Evolutionary conservation across 176 grass and related monocot species (phyloP), one percentile per base, ranked within the genome.

Genomic region (Carex cristatella): DNA sequence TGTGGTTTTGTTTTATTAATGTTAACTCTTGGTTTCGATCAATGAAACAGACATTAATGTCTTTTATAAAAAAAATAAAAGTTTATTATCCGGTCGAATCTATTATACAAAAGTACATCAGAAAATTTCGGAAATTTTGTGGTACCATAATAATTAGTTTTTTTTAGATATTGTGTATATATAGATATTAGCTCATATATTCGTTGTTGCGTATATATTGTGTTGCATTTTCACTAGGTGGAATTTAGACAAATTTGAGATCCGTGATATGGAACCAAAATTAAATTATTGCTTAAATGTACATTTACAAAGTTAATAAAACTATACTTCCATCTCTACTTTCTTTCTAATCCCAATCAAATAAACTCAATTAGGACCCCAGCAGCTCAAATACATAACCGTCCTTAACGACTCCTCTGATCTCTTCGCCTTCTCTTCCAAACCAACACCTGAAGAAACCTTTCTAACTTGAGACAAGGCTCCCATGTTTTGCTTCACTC

Each of bases 351-450:
- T 42, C 51, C 33, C 61, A 66, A 82, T 61, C 18, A 65, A 65
- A 12, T 82, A 10, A 13, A 28, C 10, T 46, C 31, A 76, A 77
- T 95, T 96, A 32, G 89, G 94, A 7, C 91, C 91, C 91, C 94
- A 96, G 79, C 85, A 88, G 78, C 84, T 86, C 81, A 91, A 44
- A 88, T 90, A 90, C 84, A 94, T 90, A 15, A 90, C 86, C 0
- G 86, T 91, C 58, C 89, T 86, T 58, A 97, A 69, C 65, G 89
- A 65, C 73, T 93, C 91, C 84, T 97, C 89, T 2, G 89, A 62
- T 76, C 31, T 60, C 62, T 51, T 62, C 13, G 81, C 81, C 27
- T 59, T 76, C 1, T 80, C 90, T 33, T 69, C 15, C 11, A 75
- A 82, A 2, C 1, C 69, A 5, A n/a, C 10, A 16, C 1, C 51